A percentile compares a stretch with the other conserved stretches of the same genome.
phyloP scores from a whole-genome alignment of 257 asterid genomes.

The Salvia miltiorrhiza region DNA sequence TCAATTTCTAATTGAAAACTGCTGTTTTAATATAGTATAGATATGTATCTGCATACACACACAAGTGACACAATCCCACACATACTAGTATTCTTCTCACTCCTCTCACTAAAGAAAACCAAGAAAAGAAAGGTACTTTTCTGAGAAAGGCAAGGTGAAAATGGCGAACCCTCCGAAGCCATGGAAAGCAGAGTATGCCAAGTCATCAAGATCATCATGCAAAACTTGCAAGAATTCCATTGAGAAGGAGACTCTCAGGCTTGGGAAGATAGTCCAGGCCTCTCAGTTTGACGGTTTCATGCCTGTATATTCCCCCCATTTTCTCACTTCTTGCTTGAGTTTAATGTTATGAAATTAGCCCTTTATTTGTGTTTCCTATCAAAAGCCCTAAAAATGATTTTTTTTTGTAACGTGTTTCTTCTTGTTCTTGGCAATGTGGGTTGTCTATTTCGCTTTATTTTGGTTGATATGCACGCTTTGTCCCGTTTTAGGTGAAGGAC shows the following conservation, averaged over 20 bases:
- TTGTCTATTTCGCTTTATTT: constrained; percentile 6
- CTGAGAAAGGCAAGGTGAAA: background rate
- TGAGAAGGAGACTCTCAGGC: constrained; percentile 71
- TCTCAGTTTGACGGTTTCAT: constrained; percentile 86
- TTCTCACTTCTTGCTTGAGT: background rate
- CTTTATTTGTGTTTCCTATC: background rate
- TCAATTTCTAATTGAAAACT: no score
- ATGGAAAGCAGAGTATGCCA: constrained; percentile 92
- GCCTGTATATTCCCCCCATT: constrained; percentile 62
- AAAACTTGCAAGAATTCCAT: constrained; percentile 68
- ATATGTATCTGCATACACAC: background rate
- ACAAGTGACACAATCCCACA: background rate
- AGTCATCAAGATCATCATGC: constrained; percentile 91
- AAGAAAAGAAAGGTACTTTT: background rate
- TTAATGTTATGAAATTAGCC: background rate
- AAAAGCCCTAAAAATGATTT: constrained; percentile 11
- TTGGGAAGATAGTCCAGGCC: constrained; percentile 93
- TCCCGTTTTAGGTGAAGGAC: background rate
- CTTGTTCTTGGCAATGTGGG: constrained; percentile 17
- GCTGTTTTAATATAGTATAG: no score
- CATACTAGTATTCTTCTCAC: no score
- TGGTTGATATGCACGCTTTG: background rate
- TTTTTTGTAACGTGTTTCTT: background rate
- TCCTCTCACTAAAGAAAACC: background rate
- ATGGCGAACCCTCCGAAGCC: constrained; percentile 92